These are phyloP conservation scores for Mortierella sp. DNA, from an alignment of 371 early-diverging fungal species.

Conservation along the genomic window DNA sequence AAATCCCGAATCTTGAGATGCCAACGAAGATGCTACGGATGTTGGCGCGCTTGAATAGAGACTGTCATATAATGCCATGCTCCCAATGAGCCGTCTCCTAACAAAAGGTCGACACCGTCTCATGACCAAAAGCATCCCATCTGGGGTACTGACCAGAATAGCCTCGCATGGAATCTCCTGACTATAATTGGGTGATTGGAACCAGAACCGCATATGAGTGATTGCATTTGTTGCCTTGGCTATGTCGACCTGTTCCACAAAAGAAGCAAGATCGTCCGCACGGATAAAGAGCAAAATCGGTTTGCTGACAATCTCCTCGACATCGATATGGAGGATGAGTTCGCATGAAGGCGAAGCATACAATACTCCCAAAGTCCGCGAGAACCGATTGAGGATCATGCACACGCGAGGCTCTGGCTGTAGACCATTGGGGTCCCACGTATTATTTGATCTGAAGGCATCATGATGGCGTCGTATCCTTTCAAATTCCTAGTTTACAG, in stretches of 20 bases:
- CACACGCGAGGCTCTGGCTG: slow-evolving; percentile 50
- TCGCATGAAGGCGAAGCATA: slow-evolving; percentile 50
- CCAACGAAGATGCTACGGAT: too few relatives aligned
- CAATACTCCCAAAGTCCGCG: slow-evolving; percentile 32
- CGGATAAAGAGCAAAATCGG: slow-evolving; percentile 43
- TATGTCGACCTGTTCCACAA: slow-evolving; percentile 46
- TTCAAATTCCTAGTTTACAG: slow-evolving; percentile 52
- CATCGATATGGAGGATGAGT: slow-evolving; percentile 29
- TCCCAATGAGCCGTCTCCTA: slow-evolving; percentile 14
- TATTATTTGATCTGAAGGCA: slow-evolving; percentile 24
- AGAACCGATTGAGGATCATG: slow-evolving; percentile 55
- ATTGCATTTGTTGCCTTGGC: slow-evolving; percentile 45
- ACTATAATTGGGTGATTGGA: slow-evolving; percentile 35
- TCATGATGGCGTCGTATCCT: slow-evolving; percentile 43
- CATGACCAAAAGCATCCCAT: slow-evolving; percentile 39
- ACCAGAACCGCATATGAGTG: slow-evolving; percentile 52
- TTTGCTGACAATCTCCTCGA: slow-evolving; percentile 24
- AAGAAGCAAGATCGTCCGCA: slow-evolving; percentile 32
- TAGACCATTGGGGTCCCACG: slow-evolving; percentile 37
- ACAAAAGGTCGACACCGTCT: slow-evolving; percentile 40
- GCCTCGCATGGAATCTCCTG: slow-evolving; percentile 51
- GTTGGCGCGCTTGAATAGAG: too few relatives aligned
- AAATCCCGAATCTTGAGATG: too few relatives aligned
- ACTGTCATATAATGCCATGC: neutral
- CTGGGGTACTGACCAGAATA: slow-evolving; percentile 50